phyloP scores from a whole-genome alignment of 371 early-diverging fungal species.

The Dichotomocladium elegans region DNA sequence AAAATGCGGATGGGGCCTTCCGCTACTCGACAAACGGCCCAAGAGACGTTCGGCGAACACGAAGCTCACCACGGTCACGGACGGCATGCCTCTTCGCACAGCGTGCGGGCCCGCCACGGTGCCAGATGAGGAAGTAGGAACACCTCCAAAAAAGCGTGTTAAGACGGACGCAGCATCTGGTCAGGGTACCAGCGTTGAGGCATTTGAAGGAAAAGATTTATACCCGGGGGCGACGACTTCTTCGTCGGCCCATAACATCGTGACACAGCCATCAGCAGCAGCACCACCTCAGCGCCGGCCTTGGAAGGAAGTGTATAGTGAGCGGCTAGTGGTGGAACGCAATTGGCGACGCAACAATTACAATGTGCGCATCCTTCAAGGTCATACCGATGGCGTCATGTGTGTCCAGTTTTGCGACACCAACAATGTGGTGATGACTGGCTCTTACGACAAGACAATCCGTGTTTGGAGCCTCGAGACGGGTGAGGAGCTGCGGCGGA shows the following conservation, averaged over 20 bases:
- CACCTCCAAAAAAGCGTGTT: not conserved
- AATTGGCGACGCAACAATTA: slow-evolving; percentile 83
- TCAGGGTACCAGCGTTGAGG: not conserved
- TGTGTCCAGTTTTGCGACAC: slow-evolving; percentile 84
- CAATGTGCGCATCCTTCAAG: slow-evolving; percentile 51
- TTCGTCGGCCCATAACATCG: not conserved
- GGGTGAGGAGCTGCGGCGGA: slow-evolving; percentile 60
- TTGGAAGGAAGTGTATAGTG: slow-evolving; percentile 85
- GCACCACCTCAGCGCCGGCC: slow-evolving; percentile 33
- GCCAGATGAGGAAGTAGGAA: not conserved
- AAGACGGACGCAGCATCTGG: not conserved
- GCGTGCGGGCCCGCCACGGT: slow-evolving; percentile 19
- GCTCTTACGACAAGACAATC: slow-evolving; percentile 81
- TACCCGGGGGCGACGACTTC: not conserved
- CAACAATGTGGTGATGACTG: slow-evolving; percentile 69
- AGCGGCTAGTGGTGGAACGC: slow-evolving; percentile 76
- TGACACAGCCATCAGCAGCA: too few relatives aligned
- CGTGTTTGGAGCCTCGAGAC: slow-evolving; percentile 82
- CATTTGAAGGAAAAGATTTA: not conserved
- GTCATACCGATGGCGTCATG: slow-evolving; percentile 87
- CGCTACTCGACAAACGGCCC: slow-evolving; percentile 54
- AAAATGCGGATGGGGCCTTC: slow-evolving; percentile 96
- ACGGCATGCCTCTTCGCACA: slow-evolving; percentile 10
- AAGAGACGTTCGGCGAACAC: too few relatives aligned
- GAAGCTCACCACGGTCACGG: too few relatives aligned